Evolutionary conservation across 169 alveolate genomes (phyloP), one percentile per base, ranked within the genome.

Genomic region (Cryptosporidium bovis): DNA sequence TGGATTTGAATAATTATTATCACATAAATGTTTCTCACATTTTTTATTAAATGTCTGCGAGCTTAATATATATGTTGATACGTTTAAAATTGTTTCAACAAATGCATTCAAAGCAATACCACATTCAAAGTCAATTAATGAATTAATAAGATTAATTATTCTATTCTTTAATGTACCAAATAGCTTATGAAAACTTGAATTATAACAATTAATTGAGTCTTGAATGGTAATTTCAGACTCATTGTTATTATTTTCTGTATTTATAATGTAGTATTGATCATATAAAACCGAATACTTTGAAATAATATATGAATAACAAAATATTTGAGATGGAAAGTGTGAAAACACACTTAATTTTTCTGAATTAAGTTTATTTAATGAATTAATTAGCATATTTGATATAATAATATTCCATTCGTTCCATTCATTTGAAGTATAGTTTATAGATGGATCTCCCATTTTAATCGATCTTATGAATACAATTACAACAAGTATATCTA

Each of bases 391-490:
- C 56, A 69, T 69, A 53, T 51, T 69, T 12, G 56, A 55, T 13
- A 69, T 29, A 13, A 69, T 13, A 20, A 36, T 31, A 53, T 69
- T 69, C 83, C 83, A 69, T 5, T 50, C 40, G 8, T 5, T 69
- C 83, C 83, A 69, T 31, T 69, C 68, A 29, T 69, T 55, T 20
- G 66, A 34, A 15, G 15, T 18, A 8, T 69, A 69, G 34, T 69
- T 69, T 13, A 69, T 51, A 27, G 29, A 33, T 34, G 83, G 83
- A 24, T 69, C 83, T 10, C 83, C 83, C 18, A 69, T 69, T 20
- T 66, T 24, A 16, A 69, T 29, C 3, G 83, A 51, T 24, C 83
- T 69, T 2, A 33, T 33, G 34, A 27, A 55, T 55, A 69, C 6
- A 29, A 69, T 13, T 29, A 69, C 67, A 10, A 69, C 4, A 20